These are phyloP conservation scores for Hypoxylon intermedium DNA, from an alignment of 495 filamentous ascomycete genomes.

Conservation along the genomic window DNA sequence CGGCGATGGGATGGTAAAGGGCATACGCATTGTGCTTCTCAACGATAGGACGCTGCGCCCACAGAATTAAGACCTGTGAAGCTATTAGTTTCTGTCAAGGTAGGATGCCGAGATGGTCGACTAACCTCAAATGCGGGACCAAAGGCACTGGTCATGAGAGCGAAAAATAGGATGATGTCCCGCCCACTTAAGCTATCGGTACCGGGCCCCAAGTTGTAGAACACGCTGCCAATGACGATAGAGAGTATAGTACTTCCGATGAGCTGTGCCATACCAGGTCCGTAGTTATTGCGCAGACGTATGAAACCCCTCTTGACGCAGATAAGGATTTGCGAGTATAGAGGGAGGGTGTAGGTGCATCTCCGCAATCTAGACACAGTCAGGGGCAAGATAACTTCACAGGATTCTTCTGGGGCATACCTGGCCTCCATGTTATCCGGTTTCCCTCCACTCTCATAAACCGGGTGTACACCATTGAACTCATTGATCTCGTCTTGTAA, in stretches of 20 bases:
- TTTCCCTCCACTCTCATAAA: too few relatives aligned
- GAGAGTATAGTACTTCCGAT: conserved; percentile 68
- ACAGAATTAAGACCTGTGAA: conserved; percentile 61
- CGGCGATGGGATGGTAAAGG: conserved; percentile 68
- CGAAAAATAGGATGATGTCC: conserved; percentile 71
- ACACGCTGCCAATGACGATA: conserved; percentile 71
- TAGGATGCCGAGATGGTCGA: conserved; percentile 17
- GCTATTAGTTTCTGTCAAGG: conserved; percentile 48
- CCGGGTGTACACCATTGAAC: neutral
- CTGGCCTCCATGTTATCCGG: too few relatives aligned
- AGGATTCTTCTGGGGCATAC: too few relatives aligned
- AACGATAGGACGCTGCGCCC: conserved; percentile 66
- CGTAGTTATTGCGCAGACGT: neutral
- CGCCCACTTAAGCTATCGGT: conserved; percentile 66
- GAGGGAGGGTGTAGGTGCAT: too few relatives aligned
- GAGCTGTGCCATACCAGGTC: conserved; percentile 47
- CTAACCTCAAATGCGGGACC: conserved; percentile 63
- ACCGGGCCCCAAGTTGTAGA: conserved; percentile 62
- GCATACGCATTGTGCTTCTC: conserved; percentile 70
- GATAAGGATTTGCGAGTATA: too few relatives aligned
- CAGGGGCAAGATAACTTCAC: too few relatives aligned
- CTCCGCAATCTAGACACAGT: too few relatives aligned
- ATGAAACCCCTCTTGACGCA: too few relatives aligned
- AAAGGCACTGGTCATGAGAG: conserved; percentile 72
- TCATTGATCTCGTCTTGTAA: conserved; percentile 35